Conservation (phyloP, 2,329 filamentous ascomycete species). For the Xylariales sp. region DNA sequence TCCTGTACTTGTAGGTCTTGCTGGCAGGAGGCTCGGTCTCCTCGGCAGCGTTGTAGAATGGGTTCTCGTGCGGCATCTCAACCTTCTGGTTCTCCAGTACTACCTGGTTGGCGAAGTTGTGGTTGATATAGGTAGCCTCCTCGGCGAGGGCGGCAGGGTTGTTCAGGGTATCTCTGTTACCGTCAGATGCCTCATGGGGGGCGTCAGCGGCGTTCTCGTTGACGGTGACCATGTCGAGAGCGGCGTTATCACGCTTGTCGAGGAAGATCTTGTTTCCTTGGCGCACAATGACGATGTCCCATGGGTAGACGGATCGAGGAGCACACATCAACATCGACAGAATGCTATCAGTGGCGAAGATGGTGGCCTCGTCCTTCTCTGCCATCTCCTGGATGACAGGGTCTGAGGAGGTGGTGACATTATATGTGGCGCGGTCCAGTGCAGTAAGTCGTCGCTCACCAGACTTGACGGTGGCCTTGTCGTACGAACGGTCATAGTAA, state of each 20-base stretch:
- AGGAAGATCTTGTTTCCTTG: conserved; percentile 97
- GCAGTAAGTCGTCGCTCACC: conserved; percentile 83
- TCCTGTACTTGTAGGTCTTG: conserved; percentile 97
- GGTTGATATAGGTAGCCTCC: conserved; percentile 99
- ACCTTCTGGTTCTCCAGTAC: conserved; percentile 82
- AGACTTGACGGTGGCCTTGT: conserved; percentile 88
- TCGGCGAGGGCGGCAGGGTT: conserved; percentile 88
- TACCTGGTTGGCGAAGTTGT: conserved; percentile 97
- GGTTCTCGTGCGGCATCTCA: conserved; percentile 83
- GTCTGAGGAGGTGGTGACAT: conserved; percentile 93
- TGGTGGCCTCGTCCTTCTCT: conserved; percentile 91
- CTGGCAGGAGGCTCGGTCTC: conserved; percentile 91
- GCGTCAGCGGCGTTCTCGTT: conserved; percentile 98
- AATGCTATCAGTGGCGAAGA: conserved; percentile 96
- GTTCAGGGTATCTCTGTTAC: conserved; percentile 92
- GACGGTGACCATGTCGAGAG: conserved; percentile 95
- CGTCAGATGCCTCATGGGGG: conserved; percentile 84
- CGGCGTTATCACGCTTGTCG: conserved; percentile 95
- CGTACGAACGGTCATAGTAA: conserved; percentile 94
- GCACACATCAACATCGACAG: conserved; percentile 99
- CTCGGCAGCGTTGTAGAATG: conserved; percentile 93
- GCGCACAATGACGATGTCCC: conserved; percentile 92
- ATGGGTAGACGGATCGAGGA: conserved; percentile 93
- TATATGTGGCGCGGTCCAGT: conserved; percentile 93
- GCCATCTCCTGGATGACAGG: conserved; percentile 95